A percentile compares a stretch with the other conserved stretches of the same genome.
Evolutionary conservation across 331 rosid genomes (phyloP).

Genomic region (Pyrus hybrid): DNA sequence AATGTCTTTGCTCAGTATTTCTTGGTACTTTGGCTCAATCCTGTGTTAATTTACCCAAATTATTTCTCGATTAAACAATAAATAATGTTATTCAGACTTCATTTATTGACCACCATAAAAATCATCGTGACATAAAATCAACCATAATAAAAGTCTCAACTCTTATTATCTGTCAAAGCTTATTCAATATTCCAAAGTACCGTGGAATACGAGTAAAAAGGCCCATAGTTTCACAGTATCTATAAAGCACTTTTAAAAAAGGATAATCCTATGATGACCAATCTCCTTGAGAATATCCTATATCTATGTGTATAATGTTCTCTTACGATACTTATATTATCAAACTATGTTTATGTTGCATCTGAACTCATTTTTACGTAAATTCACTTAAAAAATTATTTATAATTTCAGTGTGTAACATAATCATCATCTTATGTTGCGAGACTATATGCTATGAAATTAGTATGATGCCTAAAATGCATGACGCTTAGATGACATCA

Average conservation of each 20-base stretch:
- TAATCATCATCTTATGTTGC: neutral
- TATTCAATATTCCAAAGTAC: neutral
- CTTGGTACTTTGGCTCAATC: constrained; percentile 92
- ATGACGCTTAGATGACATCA: constrained; percentile 8
- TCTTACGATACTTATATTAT: no score
- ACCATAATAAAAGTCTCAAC: neutral
- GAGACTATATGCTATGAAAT: neutral
- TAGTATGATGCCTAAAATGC: neutral
- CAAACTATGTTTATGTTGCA: neutral
- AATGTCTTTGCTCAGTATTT: constrained; percentile 64
- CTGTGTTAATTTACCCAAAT: constrained; percentile 21
- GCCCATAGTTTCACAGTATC: neutral
- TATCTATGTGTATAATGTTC: no score
- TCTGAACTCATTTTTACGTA: neutral
- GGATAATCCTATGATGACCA: constrained; percentile 19
- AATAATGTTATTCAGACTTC: neutral
- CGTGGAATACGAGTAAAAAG: constrained; percentile 5
- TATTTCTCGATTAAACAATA: neutral
- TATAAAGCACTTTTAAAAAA: constrained; percentile 32
- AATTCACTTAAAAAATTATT: neutral
- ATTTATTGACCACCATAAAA: neutral
- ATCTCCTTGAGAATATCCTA: no score
- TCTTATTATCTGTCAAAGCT: neutral
- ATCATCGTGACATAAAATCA: neutral
- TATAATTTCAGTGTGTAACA: no score